A percentile compares a stretch with the other conserved stretches of the same genome.
Evolutionary conservation across 176 grass and related monocot genomes (phyloP).

Genomic region (Ensete glaucum): DNA sequence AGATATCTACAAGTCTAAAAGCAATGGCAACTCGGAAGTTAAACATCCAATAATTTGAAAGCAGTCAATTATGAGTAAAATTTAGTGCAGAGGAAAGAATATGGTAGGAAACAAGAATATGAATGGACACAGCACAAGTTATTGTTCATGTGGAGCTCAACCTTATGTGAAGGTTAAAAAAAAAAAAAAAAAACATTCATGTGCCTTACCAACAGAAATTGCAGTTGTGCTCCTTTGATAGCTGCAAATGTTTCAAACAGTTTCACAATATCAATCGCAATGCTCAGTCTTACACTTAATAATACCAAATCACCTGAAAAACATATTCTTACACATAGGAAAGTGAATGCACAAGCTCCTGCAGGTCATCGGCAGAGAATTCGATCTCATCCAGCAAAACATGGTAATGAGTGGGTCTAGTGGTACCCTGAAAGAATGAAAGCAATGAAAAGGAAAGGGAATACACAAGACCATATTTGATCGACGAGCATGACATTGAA

Average conservation of each 20-base stretch:
- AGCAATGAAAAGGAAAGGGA: background rate
- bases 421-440: conserved; percentile 51
- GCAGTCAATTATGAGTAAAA: no score
- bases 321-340: conserved; percentile 66
- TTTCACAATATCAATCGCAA: background rate
- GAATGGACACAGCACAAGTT: background rate
- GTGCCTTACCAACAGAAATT: conserved; percentile 68
- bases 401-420: conserved; percentile 79
- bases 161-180: no score
- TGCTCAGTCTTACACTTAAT: no score
- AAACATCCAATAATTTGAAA: no score
- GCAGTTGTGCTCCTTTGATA: conserved; percentile 97
- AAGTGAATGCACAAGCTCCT: conserved; percentile 78
- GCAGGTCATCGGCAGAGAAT: conserved; percentile 59
- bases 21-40: no score
- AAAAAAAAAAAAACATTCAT: background rate
- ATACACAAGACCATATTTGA: no score
- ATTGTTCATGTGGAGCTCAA: background rate
- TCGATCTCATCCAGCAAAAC: conserved; percentile 83
- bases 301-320: background rate
- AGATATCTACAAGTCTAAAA: no score
- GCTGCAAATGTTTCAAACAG: conserved; percentile 25
- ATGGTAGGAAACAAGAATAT: background rate
- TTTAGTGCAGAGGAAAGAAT: no score
- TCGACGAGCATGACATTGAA: no score